Percentiles rank a stretch among this genome's conserved stretches.
phyloP scores from a whole-genome alignment of 2,329 filamentous ascomycete genomes.

The Ceratocystis cubensis region DNA sequence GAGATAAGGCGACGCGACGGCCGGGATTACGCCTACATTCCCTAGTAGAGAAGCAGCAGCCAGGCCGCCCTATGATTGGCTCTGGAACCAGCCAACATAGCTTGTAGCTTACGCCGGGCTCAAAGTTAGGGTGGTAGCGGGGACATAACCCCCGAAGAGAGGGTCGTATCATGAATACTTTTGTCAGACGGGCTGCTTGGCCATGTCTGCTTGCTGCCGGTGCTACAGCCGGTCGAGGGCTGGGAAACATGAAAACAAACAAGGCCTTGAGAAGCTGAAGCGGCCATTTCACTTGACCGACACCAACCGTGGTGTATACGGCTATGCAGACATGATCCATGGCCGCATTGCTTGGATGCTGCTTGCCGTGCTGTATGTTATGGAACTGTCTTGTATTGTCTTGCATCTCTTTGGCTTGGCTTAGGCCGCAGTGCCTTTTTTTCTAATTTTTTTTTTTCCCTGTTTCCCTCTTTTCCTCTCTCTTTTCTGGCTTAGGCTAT shows the following conservation, averaged over 20 bases:
- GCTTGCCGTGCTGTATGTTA: neutral
- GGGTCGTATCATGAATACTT: neutral
- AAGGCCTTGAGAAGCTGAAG: neutral
- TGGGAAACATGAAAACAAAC: neutral
- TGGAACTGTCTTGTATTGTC: conserved; percentile 1
- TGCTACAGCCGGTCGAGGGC: neutral
- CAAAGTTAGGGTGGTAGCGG: neutral
- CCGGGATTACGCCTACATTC: neutral
- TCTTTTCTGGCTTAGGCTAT: too few relatives aligned
- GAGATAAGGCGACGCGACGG: neutral
- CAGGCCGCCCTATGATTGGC: neutral
- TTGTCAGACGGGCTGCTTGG: neutral
- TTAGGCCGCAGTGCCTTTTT: neutral
- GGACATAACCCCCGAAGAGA: neutral
- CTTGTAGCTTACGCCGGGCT: neutral
- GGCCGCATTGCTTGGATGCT: neutral
- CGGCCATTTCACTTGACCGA: neutral
- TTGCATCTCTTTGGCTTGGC: neutral
- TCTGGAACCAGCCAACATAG: neutral
- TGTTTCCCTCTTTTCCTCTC: too few relatives aligned
- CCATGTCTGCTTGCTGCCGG: neutral
- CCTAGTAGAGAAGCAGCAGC: neutral
- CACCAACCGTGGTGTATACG: neutral
- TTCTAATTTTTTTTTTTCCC: too few relatives aligned
- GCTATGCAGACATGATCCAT: neutral